Base-by-base conservation (phyloP, 2,329 filamentous ascomycete species). In the Microsporum canis region DNA sequence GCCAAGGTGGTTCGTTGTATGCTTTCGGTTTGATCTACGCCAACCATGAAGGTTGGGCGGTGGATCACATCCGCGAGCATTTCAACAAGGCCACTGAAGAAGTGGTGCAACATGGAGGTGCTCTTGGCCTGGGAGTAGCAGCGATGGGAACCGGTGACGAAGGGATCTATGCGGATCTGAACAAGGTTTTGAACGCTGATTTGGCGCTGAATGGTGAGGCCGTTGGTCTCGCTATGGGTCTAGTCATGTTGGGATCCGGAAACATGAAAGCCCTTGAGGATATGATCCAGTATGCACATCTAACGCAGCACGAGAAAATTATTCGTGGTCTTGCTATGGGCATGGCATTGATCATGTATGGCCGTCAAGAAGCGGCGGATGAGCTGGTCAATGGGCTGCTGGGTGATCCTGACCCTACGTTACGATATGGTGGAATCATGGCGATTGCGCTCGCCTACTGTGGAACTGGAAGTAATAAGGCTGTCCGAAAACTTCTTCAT, bases 281-380 rank as follows among this genome's bases (percentile, higher is more conserved):
- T 68, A 96, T 99, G 92, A 94, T 96, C 62, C 88, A 91, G 55
- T 99, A 99, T 71, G 91, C 94, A 3, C 94, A 96, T 70, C 94
- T 99, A 67, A 99, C 94, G 0, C 92, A 95, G 64, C 94, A 99
- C 77, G 94, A 99, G 79, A 99, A 99, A 82, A 97, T 95, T 70
- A 91, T 99, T 29, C 90, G 94, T 57, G 94, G 94, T 71, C 84
- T 96, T 63, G 92, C 94, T 36, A 84, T 99, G 66, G 94, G 94
- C 62, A 97, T 99, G 90, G 91, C 94, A 8, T 80, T 99, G 63
- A 96, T 99, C 78, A 97, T 97, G 92, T 99, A 94, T 69, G 91
- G 88, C 56, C 88, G 91, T 63, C 91, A 97, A 76, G 94, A 99
- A 75, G 88, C 88, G 65, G 94, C 94, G 10, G 94, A 99, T 74